Evolutionary conservation across 352 stramenopile species (phyloP).

Genomic region (Phytophthora fragariaefolia): DNA sequence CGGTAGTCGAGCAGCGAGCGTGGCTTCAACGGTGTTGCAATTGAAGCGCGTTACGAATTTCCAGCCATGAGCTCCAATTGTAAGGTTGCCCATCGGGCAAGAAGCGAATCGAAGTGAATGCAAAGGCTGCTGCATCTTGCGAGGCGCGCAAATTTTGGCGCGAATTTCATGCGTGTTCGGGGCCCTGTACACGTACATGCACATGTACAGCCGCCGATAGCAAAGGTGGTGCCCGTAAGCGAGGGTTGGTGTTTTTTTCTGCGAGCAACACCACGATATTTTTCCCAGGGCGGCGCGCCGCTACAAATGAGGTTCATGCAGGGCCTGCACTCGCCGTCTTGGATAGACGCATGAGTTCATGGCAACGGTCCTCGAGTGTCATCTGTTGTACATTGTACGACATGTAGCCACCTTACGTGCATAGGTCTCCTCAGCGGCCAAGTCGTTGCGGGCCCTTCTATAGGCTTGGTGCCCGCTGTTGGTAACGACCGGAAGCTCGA

Average conservation of each 20-base stretch:
- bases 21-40: constrained; percentile 14
- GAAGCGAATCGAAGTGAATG: constrained; percentile 22
- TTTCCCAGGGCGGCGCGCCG: constrained; percentile 26
- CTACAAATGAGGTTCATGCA: no score
- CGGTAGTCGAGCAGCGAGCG: constrained; percentile 22
- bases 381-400: constrained; percentile 28
- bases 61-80: constrained; percentile 34
- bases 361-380: constrained; percentile 18
- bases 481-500: constrained; percentile 26
- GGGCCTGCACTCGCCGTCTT: background rate
- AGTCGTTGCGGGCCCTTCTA: constrained; percentile 16
- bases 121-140: constrained; percentile 22
- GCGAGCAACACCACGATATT: constrained; percentile 30
- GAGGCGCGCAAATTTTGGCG: constrained; percentile 14
- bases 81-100: constrained; percentile 18
- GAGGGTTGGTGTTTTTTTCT: constrained; percentile 11
- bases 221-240: constrained; percentile 15
- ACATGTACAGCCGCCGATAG: background rate
- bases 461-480: constrained; percentile 19
- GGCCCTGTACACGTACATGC: constrained; percentile 23
- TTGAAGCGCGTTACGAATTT: constrained; percentile 29
- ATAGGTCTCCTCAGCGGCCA: constrained; percentile 16
- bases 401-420: constrained; percentile 43
- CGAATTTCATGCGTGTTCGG: constrained; percentile 11
- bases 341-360: constrained; percentile 40